Conservation (phyloP, 176 grass and related monocot species). For the Secale cereale region DNA sequence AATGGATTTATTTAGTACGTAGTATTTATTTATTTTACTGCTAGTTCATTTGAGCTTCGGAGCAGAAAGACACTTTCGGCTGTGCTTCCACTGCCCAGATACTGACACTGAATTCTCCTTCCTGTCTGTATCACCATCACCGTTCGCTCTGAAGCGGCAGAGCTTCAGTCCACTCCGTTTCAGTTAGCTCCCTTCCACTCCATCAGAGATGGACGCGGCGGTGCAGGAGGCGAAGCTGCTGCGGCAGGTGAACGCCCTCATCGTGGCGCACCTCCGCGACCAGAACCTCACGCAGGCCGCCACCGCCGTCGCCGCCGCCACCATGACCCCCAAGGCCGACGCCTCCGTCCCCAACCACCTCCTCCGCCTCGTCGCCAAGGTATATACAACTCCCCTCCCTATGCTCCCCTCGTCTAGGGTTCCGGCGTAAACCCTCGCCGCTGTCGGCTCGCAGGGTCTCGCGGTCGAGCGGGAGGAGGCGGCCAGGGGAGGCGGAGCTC, state of each 20-base stretch:
- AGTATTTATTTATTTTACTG: too few relatives aligned
- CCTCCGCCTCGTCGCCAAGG: conserved; percentile 87
- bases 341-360: conserved; percentile 44
- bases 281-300: conserved; percentile 79
- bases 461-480: conserved; percentile 63
- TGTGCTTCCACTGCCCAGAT: too few relatives aligned
- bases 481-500: conserved; percentile 49
- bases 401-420: not conserved
- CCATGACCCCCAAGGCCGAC: conserved; percentile 72
- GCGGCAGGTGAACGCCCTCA: conserved; percentile 76
- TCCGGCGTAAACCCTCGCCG: conserved; percentile 16
- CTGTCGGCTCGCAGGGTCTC: conserved; percentile 64
- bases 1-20: too few relatives aligned
- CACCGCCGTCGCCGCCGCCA: conserved; percentile 64
- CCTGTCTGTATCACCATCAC: too few relatives aligned
- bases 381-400: not conserved
- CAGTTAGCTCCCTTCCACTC: not conserved
- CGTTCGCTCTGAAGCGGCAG: not conserved
- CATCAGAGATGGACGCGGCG: conserved; percentile 56
- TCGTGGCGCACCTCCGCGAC: conserved; percentile 82
- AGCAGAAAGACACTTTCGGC: too few relatives aligned
- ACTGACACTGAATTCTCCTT: not conserved
- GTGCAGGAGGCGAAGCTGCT: conserved; percentile 83
- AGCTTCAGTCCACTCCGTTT: not conserved
- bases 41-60: too few relatives aligned